Conservation (phyloP, 164 flowering plant genomes). For the Vitis vinifera region ASM3070453v1 NC_081818.1:1894001-1894500, state of each 20-base stretch:
- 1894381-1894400: too few species aligned
- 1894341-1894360: too few species aligned
- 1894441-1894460: too few species aligned
- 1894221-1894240: background rate
- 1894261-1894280: background rate
- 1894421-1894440: too few species aligned
- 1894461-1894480: too few species aligned
- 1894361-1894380: too few species aligned
- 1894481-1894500: too few species aligned
- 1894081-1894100: background rate
- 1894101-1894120: conserved; percentile 97
- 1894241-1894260: background rate
- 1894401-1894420: too few species aligned
- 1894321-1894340: too few species aligned
- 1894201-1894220: conserved; percentile 69
- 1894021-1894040: too few species aligned
- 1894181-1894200: conserved; percentile 95
- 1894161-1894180: conserved; percentile 93
- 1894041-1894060: background rate
- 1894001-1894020: too few species aligned
- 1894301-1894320: too few species aligned
- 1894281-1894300: background rate
- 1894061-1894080: background rate
- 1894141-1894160: conserved; percentile 96
- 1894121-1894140: conserved; percentile 98